Base-by-base conservation (phyloP, 345 rosid genomes). In the Hevea brasiliensis region DNA sequence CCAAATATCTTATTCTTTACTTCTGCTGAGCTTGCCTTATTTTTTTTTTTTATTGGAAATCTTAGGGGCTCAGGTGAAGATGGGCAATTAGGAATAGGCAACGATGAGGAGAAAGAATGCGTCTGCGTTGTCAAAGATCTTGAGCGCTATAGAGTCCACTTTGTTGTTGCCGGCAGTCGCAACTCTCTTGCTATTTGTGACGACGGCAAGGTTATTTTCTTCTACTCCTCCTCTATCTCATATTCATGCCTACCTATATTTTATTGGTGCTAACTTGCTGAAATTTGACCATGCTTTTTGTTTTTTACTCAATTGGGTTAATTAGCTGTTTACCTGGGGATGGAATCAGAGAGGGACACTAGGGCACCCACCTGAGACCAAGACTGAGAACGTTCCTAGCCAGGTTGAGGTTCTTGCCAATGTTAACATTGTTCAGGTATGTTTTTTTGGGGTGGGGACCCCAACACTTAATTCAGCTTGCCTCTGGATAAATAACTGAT, bases 321-420 rank as follows among this genome's bases (percentile, higher is more conserved):
- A n/a, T 42, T 77, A 96, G 99, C 80, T 96, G 90, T 96, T 93
- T 84, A 96, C 98, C 8, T 96, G 99, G 99, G 98, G 99, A 12
- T 96, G 99, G 99, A 96, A 96, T 84, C 99, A 96, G 84, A 87
- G 98, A 81, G 99, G 99, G 26, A 96, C 99, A 29, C 72, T 96
- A 47, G 99, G 99, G 47, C 99, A 93, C 70, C 97, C 92, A 20
- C 91, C 97, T 3, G 91, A 86, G 84, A 88, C 89, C 74, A 96
- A 96, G 80, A 93, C 96, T 47, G 95, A 96, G 86, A 96, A 85
- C 68, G 59, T 81, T 68, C 99, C 99, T 7, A 88, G 92, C 82
- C 98, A 77, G 72, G 79, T 75, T 50, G 69, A 75, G 74, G 79
- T 58, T 61, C 79, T 75, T 72, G 88, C 85, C 64, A 78, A 80